phyloP scores from a whole-genome alignment of 495 filamentous ascomycete species.

The Pyrenula massariospora region DNA sequence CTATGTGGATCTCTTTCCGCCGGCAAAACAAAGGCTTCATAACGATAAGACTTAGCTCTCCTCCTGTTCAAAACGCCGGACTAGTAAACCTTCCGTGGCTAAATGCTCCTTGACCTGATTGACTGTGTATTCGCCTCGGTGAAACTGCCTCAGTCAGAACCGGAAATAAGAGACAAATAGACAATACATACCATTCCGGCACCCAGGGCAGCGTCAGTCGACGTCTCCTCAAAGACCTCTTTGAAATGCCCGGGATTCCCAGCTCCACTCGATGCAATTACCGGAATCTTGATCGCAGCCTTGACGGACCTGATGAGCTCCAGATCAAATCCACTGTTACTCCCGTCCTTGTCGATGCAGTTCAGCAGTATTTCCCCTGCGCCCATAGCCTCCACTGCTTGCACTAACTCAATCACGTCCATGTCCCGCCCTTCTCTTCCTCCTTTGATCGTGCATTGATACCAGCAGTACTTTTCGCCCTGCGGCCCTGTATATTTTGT shows the following conservation, averaged over 20 bases:
- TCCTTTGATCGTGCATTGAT: conserved; percentile 93
- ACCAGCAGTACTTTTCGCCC: conserved; percentile 86
- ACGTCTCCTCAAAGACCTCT: conserved; percentile 78
- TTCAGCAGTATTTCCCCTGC: conserved; percentile 90
- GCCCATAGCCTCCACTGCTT: conserved; percentile 92
- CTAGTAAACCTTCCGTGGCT: conserved; percentile 54
- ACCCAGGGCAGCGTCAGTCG: conserved; percentile 83
- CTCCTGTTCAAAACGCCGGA: conserved; percentile 58
- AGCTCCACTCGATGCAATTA: conserved; percentile 90
- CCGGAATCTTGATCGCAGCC: conserved; percentile 69
- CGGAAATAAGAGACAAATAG: conserved; percentile 3
- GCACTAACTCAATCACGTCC: conserved; percentile 75
- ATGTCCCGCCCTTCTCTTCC: conserved; percentile 84
- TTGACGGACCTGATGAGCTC: conserved; percentile 88
- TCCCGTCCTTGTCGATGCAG: conserved; percentile 95
- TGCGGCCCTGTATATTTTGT: conserved; percentile 58
- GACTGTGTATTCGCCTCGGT: conserved; percentile 89
- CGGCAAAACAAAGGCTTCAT: too few species aligned
- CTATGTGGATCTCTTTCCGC: too few species aligned
- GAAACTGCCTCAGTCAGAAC: conserved; percentile 48
- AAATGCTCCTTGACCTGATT: conserved; percentile 85
- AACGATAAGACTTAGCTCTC: conserved; percentile 3
- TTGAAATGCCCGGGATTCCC: conserved; percentile 82
- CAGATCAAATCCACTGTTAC: conserved; percentile 88
- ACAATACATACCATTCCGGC: conserved; percentile 69